Evolutionary conservation across 1,284 basidiomycete genomes (phyloP), one percentile per base, ranked within the genome.

Genomic region (Ceratobasidium sp.): DNA sequence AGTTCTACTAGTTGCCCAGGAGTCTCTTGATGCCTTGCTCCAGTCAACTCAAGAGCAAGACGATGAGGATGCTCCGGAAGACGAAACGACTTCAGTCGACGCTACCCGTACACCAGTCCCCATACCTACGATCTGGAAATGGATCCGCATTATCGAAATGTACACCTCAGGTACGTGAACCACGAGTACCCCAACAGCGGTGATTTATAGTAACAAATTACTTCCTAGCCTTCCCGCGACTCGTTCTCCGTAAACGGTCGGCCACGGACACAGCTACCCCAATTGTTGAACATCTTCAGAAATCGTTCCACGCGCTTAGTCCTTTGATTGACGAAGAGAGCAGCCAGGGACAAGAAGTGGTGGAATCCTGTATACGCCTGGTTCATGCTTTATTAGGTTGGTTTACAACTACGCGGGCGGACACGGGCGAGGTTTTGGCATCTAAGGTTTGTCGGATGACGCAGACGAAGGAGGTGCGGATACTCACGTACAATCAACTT

Each of bases 201-300:
- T 19, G 31, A 50, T 60, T 48, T 27, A 15, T 31, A 6, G 29
- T 33, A 44, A 22, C 33, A 24, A 1, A 53, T 5, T 4, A 7
- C n/a, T n/a, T n/a, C 48, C 27, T 41, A 71, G 67, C 67, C 9
- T 71, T 71, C 50, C 67, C 67, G 15, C 67, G 67, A 19, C 36
- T 71, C 14, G 56, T 71, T 29, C 67, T 54, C 36, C 54, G 67
- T 17, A 71, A 71, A 71, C 54, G 67, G 24, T 71, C 67, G 54
- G 67, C 67, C 17, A 22, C 56, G 33, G 67, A 71, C 5, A 71
- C 47, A 29, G 67, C 67, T 41, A 27, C 24, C 19, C 67, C 67
- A 5, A 60, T 71, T 14, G 31, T 71, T 11, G 15, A 60, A 36
- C 67, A 71, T n/a, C 54, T 71, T 27, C 36, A 45, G 11, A 29